Base-by-base conservation (phyloP, 1,284 basidiomycete species). In the Naganishia sp. region DNA sequence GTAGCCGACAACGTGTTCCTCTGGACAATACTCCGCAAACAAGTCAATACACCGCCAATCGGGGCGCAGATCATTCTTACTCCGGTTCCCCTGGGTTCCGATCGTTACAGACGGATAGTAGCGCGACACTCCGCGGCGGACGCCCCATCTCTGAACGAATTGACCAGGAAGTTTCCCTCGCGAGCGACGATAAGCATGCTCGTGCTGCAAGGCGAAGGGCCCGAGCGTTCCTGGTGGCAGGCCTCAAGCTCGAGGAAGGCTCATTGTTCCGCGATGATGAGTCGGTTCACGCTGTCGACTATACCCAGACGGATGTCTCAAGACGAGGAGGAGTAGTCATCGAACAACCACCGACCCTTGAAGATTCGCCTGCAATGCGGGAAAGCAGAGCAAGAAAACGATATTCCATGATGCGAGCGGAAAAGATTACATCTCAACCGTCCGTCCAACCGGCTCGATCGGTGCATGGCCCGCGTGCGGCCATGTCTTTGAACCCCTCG, bases 191-290 rank as follows among this genome's bases (percentile, higher is more conserved):
- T 39, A 61, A 52, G 33, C 36, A 61, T 31, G 23, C 59, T 15
- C 53, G 68, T n/a, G 53, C 55, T 3, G 50, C 39, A 7, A 31
- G 68, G 21, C 59, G 68, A 50, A 36, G 68, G 28, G 68, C 68
- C 2, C 46, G 68, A 49, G 68, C 68, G 16, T 69, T 66, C 65
- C 60, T 69, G 33, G 65, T 69, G 10, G 68, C 68, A 18, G 68
- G 68, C 11, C 54, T 69, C 33, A 69, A 69, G 44, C 65, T 69
- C 36, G 68, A 69, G 36, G 52, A 68, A 42, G 65, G 65, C 36
- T 61, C 59, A 4, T 21, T 61, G 6, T 48, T 33, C 33, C 50
- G 43, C 31, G 45, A 65, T 9, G 49, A 60, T 2, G 54, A 28
- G 33, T 39, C 28, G 7, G 66, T 63, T 36, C 45, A 65, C 18